These are phyloP conservation scores for Aspergillus egyptiacus DNA, from an alignment of 495 filamentous ascomycete genomes.

Conservation along the genomic window DNA sequence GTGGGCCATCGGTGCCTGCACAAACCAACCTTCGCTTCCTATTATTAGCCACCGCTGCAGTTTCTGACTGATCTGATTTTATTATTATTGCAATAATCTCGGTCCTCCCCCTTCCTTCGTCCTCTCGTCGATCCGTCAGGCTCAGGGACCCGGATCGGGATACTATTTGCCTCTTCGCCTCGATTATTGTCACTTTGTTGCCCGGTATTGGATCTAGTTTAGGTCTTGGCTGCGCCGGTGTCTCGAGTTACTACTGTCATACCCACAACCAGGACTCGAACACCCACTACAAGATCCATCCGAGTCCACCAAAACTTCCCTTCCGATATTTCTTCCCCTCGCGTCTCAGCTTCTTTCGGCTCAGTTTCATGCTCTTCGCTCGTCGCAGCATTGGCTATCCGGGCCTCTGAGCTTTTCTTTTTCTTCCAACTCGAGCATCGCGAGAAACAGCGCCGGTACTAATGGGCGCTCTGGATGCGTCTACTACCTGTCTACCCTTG, in stretches of 20 bases:
- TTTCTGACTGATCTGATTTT: slow-evolving; percentile 13
- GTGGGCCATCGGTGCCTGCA: neutral
- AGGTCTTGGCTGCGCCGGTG: slow-evolving; percentile 21
- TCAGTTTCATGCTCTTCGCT: neutral
- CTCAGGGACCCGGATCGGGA: neutral
- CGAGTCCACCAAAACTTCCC: slow-evolving; percentile 18
- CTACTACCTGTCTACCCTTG: slow-evolving; percentile 24
- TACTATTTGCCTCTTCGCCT: slow-evolving; percentile 1
- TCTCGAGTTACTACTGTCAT: slow-evolving; percentile 22
- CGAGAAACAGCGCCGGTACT: slow-evolving; percentile 20
- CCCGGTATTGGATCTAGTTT: slow-evolving; percentile 15
- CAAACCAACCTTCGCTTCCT: slow-evolving; percentile 10
- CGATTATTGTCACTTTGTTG: slow-evolving; percentile 3
- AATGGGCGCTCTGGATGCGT: slow-evolving; percentile 21
- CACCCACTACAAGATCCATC: slow-evolving; percentile 7
- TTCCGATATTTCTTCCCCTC: slow-evolving; percentile 7
- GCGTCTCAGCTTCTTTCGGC: neutral
- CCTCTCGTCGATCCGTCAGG: slow-evolving; percentile 13
- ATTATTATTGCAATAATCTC: slow-evolving; percentile 9
- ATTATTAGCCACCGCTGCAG: slow-evolving; percentile 11
- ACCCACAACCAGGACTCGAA: slow-evolving; percentile 20
- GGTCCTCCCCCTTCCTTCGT: slow-evolving; percentile 11
- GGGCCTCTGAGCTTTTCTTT: too few species aligned
- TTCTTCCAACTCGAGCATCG: slow-evolving; percentile 6
- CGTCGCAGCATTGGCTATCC: too few species aligned